These are phyloP conservation scores for Marasmius sp. DNA, from an alignment of 1,284 basidiomycete genomes.

Conservation along the genomic window DNA sequence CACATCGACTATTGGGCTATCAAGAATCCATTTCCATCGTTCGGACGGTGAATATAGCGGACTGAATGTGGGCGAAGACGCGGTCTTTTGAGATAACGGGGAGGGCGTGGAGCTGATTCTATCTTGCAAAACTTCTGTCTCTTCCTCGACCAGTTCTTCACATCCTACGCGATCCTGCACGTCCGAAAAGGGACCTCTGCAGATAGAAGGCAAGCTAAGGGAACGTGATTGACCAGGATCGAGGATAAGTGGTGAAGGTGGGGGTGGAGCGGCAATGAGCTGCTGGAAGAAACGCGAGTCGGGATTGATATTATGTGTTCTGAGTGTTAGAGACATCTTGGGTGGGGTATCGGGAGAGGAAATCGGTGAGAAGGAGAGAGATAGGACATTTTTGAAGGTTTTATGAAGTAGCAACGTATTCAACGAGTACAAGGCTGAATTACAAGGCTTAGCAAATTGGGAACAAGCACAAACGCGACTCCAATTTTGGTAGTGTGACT, in stretches of 20 bases:
- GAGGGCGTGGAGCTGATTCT: not conserved
- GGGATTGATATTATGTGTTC: not conserved
- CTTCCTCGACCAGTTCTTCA: no score
- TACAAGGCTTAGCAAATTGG: not conserved
- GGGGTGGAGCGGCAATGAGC: not conserved
- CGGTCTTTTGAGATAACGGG: not conserved
- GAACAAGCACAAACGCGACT: not conserved
- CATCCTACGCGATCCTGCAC: not conserved
- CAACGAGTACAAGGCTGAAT: not conserved
- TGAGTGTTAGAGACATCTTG: not conserved
- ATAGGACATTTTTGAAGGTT: not conserved
- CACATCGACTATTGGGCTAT: constrained; percentile 6
- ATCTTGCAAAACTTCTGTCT: no score
- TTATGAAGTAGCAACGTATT: not conserved
- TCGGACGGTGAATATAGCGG: constrained; percentile 8
- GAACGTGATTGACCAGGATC: not conserved
- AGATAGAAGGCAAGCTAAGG: not conserved
- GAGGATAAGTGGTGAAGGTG: not conserved
- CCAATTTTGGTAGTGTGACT: no score
- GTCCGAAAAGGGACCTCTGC: not conserved
- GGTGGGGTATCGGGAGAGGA: no score
- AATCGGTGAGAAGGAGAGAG: no score
- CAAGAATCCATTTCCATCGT: constrained; percentile 13
- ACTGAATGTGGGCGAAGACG: not conserved
- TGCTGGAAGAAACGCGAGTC: constrained; percentile 9